phyloP scores from a whole-genome alignment of 164 flowering plant genomes.

The Paratinospora sagittata region DNA sequence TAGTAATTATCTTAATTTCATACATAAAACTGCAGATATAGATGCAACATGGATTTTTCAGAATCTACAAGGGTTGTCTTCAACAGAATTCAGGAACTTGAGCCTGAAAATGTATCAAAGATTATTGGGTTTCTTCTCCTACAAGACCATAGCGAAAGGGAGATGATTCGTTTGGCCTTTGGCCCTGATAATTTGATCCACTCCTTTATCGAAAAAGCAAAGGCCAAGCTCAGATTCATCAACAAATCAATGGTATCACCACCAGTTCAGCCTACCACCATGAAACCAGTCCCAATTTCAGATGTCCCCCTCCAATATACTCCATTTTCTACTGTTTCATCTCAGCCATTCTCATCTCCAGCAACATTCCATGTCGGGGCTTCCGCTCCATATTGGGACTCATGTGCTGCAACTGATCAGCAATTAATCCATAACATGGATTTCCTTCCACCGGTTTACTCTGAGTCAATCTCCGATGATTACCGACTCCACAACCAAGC shows the following conservation, averaged over 20 bases:
- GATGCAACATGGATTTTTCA: slow-evolving; percentile 49
- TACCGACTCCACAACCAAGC: slow-evolving; percentile 30
- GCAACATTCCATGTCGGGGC: slow-evolving; percentile 17
- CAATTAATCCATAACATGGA: slow-evolving; percentile 27
- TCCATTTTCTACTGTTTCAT: slow-evolving; percentile 38
- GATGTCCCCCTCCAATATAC: slow-evolving; percentile 38
- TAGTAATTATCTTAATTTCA: not conserved
- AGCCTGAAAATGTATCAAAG: slow-evolving; percentile 57
- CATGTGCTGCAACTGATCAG: slow-evolving; percentile 26
- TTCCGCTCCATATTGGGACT: slow-evolving; percentile 38
- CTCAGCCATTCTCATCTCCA: slow-evolving; percentile 33
- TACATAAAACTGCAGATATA: slow-evolving; percentile 15
- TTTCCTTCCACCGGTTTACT: slow-evolving; percentile 22
- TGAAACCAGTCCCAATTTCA: slow-evolving; percentile 24
- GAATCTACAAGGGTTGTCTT: slow-evolving; percentile 60
- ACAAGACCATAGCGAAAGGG: slow-evolving; percentile 45
- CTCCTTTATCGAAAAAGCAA: slow-evolving; percentile 36
- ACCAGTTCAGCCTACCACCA: slow-evolving; percentile 27
- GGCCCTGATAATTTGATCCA: slow-evolving; percentile 48
- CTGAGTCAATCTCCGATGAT: slow-evolving; percentile 35
- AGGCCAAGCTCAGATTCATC: slow-evolving; percentile 33
- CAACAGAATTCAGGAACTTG: slow-evolving; percentile 46
- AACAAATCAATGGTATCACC: slow-evolving; percentile 19
- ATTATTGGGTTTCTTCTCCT: slow-evolving; percentile 61
- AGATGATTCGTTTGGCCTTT: slow-evolving; percentile 64